Evolutionary conservation across 2,329 filamentous ascomycete genomes (phyloP), one percentile per base, ranked within the genome.

Genomic region (Epichloe hybrida): DNA sequence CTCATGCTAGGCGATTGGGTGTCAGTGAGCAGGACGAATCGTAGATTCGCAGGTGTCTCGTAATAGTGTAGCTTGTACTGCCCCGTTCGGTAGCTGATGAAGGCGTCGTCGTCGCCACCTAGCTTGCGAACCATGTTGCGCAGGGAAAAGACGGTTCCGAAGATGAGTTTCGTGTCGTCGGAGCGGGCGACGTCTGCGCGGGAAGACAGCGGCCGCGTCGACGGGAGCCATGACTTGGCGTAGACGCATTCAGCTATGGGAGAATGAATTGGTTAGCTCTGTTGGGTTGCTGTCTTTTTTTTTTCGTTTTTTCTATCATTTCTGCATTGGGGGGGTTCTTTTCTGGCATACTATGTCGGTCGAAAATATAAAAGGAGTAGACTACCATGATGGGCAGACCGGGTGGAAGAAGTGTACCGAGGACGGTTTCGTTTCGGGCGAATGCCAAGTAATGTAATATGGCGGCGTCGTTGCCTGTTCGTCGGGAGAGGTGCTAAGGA

Each of bases 21-120:
- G 69, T 97, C 93, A 23, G 93, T 97, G 63, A 97, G 76, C 83
- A 98, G 88, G 64, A 96, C 89, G 64, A 97, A 94, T 64, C 95
- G 94, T 68, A 95, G 83, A 66, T 88, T 94, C 49, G 89, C 93
- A 1, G 90, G 89, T 12, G 93, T 97, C 74, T 98, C 93, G 76
- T 96, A 98, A 74, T 95, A 98, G 72, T 98, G 93, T 60, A 98
- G 79, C 72, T 96, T 96, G 76, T 98, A 98, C 69, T 95, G 86
- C 58, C 79, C 86, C 49, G 93, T 98, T 59, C 88, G 86, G 71
- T 87, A 98, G 59, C 84, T 88, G 59, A 98, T 85, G 68, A 98
- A 98, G 64, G 86, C 88, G 72, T 96, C 91, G 66, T 96, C 89
- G 50, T 88, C 82, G 57, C 91, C 91, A 62, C 91, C 91, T 46